A percentile compares a stretch with the other conserved stretches of the same genome.
Evolutionary conservation across 208 protist species (phyloP).

Genomic region (Leptomonas pyrrhocoris): DNA sequence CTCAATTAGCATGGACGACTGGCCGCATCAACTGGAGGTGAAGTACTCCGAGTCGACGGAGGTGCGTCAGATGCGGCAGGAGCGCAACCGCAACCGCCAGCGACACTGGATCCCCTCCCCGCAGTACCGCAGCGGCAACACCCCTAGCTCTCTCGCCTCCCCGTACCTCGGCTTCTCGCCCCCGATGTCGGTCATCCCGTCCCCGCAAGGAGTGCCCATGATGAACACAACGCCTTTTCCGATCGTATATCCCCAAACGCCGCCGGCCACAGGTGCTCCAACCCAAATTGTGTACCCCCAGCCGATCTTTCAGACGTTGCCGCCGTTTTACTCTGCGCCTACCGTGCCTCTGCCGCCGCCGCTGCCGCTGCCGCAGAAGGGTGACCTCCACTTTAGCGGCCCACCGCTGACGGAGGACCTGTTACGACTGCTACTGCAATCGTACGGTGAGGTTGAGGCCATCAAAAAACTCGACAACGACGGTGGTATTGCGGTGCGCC

Average conservation of each 20-base stretch:
- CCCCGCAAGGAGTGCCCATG: conserved; percentile 55
- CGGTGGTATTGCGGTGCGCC: conserved; percentile 56
- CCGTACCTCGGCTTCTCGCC: conserved; percentile 36
- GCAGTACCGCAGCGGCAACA: conserved; percentile 57
- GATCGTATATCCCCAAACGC: conserved; percentile 55
- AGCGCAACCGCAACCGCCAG: conserved; percentile 85
- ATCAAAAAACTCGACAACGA: conserved; percentile 53
- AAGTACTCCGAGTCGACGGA: conserved; percentile 87
- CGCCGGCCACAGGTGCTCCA: conserved; percentile 24
- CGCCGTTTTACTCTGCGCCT: conserved; percentile 30
- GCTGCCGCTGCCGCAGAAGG: conserved; percentile 53
- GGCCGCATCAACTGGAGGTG: conserved; percentile 70
- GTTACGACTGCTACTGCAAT: conserved; percentile 62
- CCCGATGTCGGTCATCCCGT: conserved; percentile 54
- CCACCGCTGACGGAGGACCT: conserved; percentile 59
- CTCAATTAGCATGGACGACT: conserved; percentile 74
- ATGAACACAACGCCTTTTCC: conserved; percentile 51
- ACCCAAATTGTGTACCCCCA: conserved; percentile 56
- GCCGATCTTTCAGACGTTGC: conserved; percentile 31
- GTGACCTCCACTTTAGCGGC: conserved; percentile 77
- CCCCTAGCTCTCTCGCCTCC: conserved; percentile 30
- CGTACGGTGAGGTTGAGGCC: conserved; percentile 65
- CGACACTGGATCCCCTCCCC: conserved; percentile 71
- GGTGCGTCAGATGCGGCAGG: conserved; percentile 85
- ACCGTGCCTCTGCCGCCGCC: conserved; percentile 39